A percentile compares a stretch with the other conserved stretches of the same genome.
phyloP scores from a whole-genome alignment of 108 stramenopile genomes.

The Skeletonema potamos region DNA sequence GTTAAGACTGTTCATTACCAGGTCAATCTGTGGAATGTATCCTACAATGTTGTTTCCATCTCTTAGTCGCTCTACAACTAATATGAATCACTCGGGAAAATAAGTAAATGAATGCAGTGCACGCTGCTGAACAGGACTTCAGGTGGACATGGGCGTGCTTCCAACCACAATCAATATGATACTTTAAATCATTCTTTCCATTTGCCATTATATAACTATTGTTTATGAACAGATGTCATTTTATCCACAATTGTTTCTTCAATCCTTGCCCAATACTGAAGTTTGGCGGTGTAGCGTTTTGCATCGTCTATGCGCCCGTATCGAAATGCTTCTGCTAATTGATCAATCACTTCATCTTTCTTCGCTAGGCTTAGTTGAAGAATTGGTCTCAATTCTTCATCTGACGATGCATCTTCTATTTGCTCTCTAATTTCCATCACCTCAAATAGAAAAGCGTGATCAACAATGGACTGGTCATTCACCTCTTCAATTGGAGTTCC shows the following conservation, averaged over 20 bases:
- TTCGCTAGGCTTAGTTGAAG: constrained; percentile 29
- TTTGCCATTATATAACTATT: not conserved
- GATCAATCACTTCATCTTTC: constrained; percentile 27
- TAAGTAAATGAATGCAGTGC: not conserved
- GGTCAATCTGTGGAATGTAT: not conserved
- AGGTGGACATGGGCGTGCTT: not conserved
- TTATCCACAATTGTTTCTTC: constrained; percentile 69
- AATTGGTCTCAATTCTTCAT: constrained; percentile 40
- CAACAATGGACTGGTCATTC: constrained; percentile 48
- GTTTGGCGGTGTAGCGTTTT: constrained; percentile 48
- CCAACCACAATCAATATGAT: not conserved
- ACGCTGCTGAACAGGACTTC: no score
- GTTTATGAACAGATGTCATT: constrained; percentile 13
- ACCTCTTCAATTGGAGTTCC: constrained; percentile 49
- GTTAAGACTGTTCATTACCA: not conserved
- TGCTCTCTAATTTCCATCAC: constrained; percentile 73
- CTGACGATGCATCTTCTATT: constrained; percentile 48
- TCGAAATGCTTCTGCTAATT: constrained; percentile 49
- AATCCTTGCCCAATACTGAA: constrained; percentile 79
- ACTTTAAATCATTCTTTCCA: not conserved
- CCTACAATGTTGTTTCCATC: not conserved
- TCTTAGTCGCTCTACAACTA: not conserved
- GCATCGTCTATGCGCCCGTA: constrained; percentile 43
- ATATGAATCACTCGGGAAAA: not conserved
- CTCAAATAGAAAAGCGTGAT: constrained; percentile 49